Base-by-base conservation (phyloP, 1,139 yeast genomes). In the Groenewaldozyma sp. region DNA sequence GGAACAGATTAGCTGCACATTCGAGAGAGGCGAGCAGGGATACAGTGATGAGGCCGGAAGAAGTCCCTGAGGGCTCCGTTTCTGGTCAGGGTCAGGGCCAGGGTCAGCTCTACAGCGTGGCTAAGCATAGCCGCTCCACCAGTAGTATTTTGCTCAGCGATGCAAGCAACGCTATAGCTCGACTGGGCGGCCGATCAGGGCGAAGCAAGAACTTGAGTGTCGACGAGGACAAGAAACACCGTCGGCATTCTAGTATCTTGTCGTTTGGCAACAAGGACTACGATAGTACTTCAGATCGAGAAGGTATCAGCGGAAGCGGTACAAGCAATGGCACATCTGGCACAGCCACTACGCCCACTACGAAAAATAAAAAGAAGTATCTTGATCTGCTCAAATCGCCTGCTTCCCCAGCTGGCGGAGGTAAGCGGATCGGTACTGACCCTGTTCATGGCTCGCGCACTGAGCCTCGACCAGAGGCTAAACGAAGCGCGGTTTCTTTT, bases 171-270 rank as follows among this genome's bases (percentile, higher is more conserved):
- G 31, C 21, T 13, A 31, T 31, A 5, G 22, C 16, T 17, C 24
- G 27, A 6, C n/a, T n/a, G n/a, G 38, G 34, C 11, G 24, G 28
- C 13, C 20, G 29, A 22, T 13, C 37, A n/a, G 21, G 31, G 24
- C 16, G 37, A 11, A 24, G 29, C 11, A 28, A 31, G 21, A 35
- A 35, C 24, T 27, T 28, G 28, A 19, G 31, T 7, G 20, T 27
- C 16, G 28, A 35, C 16, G 31, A 35, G 32, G 42, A 26, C 21
- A 44, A 39, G 34, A 37, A 40, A 4, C 52, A 48, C 31, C 44
- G 52, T 4, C 43, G 52, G 16, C 52, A 48, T 31, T 48, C 52
- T 2, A 41, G 47, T 27, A 46, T 48, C 5, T 28, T 48, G 45
- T 45, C 49, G 7, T 42, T 45, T 32, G 31, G 44, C 39, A 37